Conservation (phyloP, 345 rosid species). For the Clausena lansium region DNA sequence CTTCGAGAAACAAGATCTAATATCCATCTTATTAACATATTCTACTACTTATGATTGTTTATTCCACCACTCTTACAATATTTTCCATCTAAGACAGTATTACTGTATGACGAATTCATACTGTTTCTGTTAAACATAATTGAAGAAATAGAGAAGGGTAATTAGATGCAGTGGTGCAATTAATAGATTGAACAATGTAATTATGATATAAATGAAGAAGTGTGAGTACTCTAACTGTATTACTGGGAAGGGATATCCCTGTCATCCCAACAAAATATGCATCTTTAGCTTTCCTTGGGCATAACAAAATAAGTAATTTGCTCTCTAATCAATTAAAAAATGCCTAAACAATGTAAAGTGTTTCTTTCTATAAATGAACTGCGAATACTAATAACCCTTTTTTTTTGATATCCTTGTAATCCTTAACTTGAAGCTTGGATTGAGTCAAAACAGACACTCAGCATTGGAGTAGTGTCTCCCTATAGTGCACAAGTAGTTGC, state of each 20-base stretch:
- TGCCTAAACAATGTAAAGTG: not conserved
- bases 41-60: too few species aligned
- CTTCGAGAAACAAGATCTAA: not conserved
- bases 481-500: constrained; percentile 39
- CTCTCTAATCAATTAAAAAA: not conserved
- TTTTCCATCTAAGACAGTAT: too few species aligned
- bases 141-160: too few species aligned
- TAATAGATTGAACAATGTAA: not conserved
- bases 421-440: constrained; percentile 24
- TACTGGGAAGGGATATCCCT: not conserved
- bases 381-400: not conserved
- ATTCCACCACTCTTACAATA: too few species aligned
- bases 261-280: not conserved
- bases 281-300: not conserved
- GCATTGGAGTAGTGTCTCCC: constrained; percentile 44
- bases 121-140: too few species aligned
- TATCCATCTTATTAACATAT: not conserved
- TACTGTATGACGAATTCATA: too few species aligned
- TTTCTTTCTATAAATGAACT: not conserved
- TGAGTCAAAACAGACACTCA: constrained; percentile 26
- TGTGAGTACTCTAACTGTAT: not conserved
- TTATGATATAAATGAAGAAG: not conserved
- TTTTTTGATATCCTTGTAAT: not conserved
- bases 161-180: too few species aligned
- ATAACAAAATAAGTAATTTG: not conserved